phyloP scores from a whole-genome alignment of 768 basidiomycete genomes.

The Leccinum subgranulosum region DNA sequence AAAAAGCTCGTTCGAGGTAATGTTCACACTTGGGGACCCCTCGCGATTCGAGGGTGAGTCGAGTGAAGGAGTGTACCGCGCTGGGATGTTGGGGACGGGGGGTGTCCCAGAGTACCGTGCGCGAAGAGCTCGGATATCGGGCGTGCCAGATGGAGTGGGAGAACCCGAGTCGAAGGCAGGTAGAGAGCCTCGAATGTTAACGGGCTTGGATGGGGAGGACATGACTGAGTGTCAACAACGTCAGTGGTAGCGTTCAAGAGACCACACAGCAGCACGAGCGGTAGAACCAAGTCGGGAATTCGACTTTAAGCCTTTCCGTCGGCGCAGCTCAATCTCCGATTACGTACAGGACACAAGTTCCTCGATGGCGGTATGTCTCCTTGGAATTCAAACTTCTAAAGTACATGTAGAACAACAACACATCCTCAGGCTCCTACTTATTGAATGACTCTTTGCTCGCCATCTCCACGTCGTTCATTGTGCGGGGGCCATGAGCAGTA shows the following conservation, averaged over 20 bases:
- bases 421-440: too few relatives aligned
- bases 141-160: conserved; percentile 51
- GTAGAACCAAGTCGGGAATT: too few relatives aligned
- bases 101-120: conserved; percentile 63
- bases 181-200: conserved; percentile 41
- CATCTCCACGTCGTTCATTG: too few relatives aligned
- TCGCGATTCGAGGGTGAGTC: conserved; percentile 13
- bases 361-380: too few relatives aligned
- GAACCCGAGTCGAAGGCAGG: conserved; percentile 10
- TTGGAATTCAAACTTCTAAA: too few relatives aligned
- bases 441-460: too few relatives aligned
- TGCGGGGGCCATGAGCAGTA: too few relatives aligned
- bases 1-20: conserved; percentile 11
- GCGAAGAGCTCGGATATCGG: conserved; percentile 61
- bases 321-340: too few relatives aligned
- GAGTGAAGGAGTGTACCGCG: conserved; percentile 51
- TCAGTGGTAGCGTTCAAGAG: neutral
- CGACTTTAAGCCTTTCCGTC: too few relatives aligned
- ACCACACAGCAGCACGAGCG: too few relatives aligned
- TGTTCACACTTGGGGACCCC: conserved; percentile 5
- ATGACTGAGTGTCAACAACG: conserved; percentile 30
- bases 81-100: conserved; percentile 49
- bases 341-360: too few relatives aligned
- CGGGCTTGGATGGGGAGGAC: conserved; percentile 55
- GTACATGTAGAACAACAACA: too few relatives aligned